Evolutionary conservation across 371 early-diverging fungal species (phyloP).

Genomic region (Syncephalastrum sp.): DNA sequence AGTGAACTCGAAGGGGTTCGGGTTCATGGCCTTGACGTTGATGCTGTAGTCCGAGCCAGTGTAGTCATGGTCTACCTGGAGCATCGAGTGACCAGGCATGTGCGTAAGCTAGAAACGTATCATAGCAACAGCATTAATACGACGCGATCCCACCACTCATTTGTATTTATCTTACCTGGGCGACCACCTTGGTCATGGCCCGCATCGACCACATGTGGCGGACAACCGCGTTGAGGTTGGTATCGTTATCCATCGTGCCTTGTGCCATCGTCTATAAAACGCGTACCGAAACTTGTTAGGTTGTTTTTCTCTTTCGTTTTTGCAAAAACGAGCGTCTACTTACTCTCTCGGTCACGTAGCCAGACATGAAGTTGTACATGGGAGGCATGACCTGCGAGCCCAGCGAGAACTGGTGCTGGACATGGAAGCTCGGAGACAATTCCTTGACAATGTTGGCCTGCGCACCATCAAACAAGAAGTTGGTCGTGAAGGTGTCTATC

Average conservation of each 20-base stretch:
- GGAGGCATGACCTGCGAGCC: slow-evolving; percentile 84
- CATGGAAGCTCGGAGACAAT: slow-evolving; percentile 91
- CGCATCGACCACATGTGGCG: slow-evolving; percentile 45
- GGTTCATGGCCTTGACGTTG: slow-evolving; percentile 93
- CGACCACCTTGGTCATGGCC: slow-evolving; percentile 72
- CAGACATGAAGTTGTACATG: slow-evolving; percentile 86
- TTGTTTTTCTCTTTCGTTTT: not conserved
- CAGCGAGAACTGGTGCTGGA: slow-evolving; percentile 88
- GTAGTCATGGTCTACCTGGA: slow-evolving; percentile 91
- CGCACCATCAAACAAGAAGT: slow-evolving; percentile 92
- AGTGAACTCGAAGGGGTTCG: slow-evolving; percentile 86
- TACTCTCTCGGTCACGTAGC: slow-evolving; percentile 64
- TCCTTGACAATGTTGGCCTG: slow-evolving; percentile 91
- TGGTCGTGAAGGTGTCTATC: slow-evolving; percentile 74
- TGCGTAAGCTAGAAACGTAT: slow-evolving; percentile 48
- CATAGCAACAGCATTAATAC: too few relatives aligned
- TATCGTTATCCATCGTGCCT: slow-evolving; percentile 91
- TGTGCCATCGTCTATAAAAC: slow-evolving; percentile 64
- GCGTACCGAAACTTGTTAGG: not conserved
- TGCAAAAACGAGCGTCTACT: slow-evolving; percentile 1
- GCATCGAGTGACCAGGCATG: slow-evolving; percentile 82
- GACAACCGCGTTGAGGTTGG: slow-evolving; percentile 50
- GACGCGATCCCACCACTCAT: too few relatives aligned
- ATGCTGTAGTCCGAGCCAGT: slow-evolving; percentile 83
- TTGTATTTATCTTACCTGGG: slow-evolving; percentile 54